phyloP scores from a whole-genome alignment of 768 basidiomycete species.

The Hemileccinum rubropunctum region DNA sequence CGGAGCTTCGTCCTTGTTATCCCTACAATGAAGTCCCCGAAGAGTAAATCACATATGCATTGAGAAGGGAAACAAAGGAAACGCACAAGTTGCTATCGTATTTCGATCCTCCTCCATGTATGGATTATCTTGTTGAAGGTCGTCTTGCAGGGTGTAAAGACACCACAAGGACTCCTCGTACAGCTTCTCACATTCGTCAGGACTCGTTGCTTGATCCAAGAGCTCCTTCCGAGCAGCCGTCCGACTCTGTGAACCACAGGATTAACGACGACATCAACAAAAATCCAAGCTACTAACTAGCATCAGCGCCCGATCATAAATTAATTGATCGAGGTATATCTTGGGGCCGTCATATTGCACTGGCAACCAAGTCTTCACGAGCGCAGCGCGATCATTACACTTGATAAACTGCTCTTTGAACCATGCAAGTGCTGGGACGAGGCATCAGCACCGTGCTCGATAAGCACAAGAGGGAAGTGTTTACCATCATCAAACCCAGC shows the following conservation, averaged over 20 bases:
- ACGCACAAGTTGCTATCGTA: conserved; percentile 74
- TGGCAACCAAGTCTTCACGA: conserved; percentile 86
- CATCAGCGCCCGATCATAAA: conserved; percentile 88
- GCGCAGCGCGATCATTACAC: conserved; percentile 86
- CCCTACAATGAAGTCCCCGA: conserved; percentile 42
- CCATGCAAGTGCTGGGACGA: conserved; percentile 68
- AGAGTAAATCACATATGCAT: not conserved
- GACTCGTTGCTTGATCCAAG: conserved; percentile 68
- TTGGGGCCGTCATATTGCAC: conserved; percentile 79
- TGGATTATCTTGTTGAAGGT: conserved; percentile 79
- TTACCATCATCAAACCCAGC: conserved; percentile 79
- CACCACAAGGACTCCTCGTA: conserved; percentile 97
- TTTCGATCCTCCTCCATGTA: conserved; percentile 81
- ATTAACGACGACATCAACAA: not conserved
- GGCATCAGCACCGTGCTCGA: conserved; percentile 7
- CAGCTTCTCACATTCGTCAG: conserved; percentile 85
- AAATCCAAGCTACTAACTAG: conserved; percentile 52
- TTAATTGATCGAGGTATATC: conserved; percentile 83
- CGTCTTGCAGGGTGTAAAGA: conserved; percentile 88
- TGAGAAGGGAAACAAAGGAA: not conserved
- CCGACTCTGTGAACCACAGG: conserved; percentile 61
- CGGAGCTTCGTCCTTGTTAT: conserved; percentile 83
- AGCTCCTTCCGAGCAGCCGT: conserved; percentile 91
- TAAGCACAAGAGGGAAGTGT: conserved; percentile 2
- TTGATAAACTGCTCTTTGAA: conserved; percentile 93